Evolutionary conservation across 768 basidiomycete genomes (phyloP).

Genomic region (Suillus weaverae): DNA sequence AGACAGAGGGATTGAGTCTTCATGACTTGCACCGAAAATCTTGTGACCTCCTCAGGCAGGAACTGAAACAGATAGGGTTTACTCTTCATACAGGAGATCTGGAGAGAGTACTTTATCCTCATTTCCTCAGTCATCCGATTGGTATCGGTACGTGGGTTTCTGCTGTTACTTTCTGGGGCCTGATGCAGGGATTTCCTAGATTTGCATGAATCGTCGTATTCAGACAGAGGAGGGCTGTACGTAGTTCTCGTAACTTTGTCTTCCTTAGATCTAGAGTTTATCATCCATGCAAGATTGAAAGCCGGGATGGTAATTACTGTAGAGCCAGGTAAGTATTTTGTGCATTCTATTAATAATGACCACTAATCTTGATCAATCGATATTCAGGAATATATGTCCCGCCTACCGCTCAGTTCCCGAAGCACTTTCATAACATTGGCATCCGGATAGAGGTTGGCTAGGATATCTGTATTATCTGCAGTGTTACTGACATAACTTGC

Average conservation of each 20-base stretch:
- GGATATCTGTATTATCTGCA: not conserved
- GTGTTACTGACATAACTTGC: constrained; percentile 10
- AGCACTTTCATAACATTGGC: constrained; percentile 86
- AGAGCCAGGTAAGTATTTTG: constrained; percentile 64
- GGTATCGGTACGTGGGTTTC: constrained; percentile 66
- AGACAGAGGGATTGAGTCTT: constrained; percentile 55
- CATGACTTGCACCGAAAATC: constrained; percentile 78
- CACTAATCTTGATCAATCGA: constrained; percentile 11
- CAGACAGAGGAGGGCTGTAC: constrained; percentile 55
- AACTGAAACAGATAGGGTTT: constrained; percentile 66
- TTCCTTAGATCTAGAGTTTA: constrained; percentile 6
- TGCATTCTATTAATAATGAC: not conserved
- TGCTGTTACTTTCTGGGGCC: constrained; percentile 1
- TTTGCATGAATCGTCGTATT: constrained; percentile 79
- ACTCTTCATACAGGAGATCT: constrained; percentile 52
- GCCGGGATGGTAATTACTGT: constrained; percentile 91
- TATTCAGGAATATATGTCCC: constrained; percentile 83
- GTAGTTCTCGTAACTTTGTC: constrained; percentile 22
- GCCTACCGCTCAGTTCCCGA: constrained; percentile 73
- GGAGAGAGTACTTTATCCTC: constrained; percentile 80
- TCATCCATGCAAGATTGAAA: constrained; percentile 50
- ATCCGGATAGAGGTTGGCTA: constrained; percentile 81
- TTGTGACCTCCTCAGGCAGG: constrained; percentile 61
- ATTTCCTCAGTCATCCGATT: constrained; percentile 89
- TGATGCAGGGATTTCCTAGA: constrained; percentile 46